phyloP scores from a whole-genome alignment of 345 rosid species.

The Carallia pectinifolia region DNA sequence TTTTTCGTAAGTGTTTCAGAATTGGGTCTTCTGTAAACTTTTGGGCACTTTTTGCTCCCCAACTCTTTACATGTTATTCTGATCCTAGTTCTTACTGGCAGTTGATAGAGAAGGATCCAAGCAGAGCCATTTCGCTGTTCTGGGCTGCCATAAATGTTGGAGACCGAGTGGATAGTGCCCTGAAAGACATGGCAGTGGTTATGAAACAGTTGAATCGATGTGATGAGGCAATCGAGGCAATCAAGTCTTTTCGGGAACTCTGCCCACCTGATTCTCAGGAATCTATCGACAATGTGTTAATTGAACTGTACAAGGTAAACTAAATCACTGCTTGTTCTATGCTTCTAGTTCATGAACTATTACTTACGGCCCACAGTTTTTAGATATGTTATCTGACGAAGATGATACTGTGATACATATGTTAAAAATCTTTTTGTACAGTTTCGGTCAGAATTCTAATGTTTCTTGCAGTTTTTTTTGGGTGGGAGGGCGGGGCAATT shows the following conservation, averaged over 20 bases:
- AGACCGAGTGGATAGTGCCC: conserved; percentile 70
- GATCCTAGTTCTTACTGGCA: conserved; percentile 17
- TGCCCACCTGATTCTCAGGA: conserved; percentile 69
- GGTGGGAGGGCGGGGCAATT: no score
- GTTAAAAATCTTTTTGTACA: no score
- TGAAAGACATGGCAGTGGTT: conserved; percentile 81
- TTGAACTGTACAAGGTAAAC: conserved; percentile 74
- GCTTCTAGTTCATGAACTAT: background rate
- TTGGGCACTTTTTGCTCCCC: background rate
- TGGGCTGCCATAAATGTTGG: conserved; percentile 84
- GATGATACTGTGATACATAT: no score
- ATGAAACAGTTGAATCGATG: conserved; percentile 67
- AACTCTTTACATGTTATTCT: background rate
- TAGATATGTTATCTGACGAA: background rate
- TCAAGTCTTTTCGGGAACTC: conserved; percentile 73
- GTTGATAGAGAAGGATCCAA: conserved; percentile 66
- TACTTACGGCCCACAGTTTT: background rate
- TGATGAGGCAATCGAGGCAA: conserved; percentile 76
- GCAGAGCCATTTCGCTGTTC: conserved; percentile 57
- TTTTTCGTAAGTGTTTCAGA: background rate
- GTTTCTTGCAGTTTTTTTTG: no score
- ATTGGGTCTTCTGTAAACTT: background rate
- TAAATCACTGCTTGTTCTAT: background rate
- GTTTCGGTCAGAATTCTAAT: no score
- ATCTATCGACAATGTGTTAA: conserved; percentile 65